phyloP scores from a whole-genome alignment of 2,329 filamentous ascomycete species.

The Ophiostoma sp. region DNA sequence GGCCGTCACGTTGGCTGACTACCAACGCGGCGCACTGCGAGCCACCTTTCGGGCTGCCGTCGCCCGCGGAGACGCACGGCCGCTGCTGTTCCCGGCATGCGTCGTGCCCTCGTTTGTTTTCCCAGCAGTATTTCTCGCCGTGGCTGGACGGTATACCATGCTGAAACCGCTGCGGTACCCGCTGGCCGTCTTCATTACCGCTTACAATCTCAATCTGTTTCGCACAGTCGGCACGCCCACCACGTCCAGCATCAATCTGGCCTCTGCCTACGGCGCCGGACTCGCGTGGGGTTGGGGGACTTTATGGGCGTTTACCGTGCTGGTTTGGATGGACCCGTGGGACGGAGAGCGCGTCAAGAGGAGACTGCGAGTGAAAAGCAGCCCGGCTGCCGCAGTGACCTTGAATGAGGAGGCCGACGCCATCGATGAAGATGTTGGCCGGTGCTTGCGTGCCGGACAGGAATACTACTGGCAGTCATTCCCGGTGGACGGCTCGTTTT shows the following conservation, averaged over 20 bases:
- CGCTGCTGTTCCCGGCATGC: slow-evolving; percentile 50
- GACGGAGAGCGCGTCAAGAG: slow-evolving; percentile 48
- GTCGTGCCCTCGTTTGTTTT: slow-evolving; percentile 46
- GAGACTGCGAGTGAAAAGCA: neutral
- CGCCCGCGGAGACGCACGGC: slow-evolving; percentile 30
- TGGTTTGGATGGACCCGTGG: slow-evolving; percentile 51
- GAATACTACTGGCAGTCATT: slow-evolving; percentile 59
- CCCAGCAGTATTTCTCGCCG: slow-evolving; percentile 50
- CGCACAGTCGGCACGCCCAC: neutral
- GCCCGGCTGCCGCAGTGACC: neutral
- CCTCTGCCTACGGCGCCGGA: slow-evolving; percentile 47
- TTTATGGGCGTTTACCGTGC: slow-evolving; percentile 44
- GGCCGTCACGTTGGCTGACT: slow-evolving; percentile 23
- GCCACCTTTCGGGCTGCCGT: slow-evolving; percentile 22
- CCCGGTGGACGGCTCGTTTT: slow-evolving; percentile 46
- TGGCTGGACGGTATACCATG: slow-evolving; percentile 41
- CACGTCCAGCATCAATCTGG: slow-evolving; percentile 49
- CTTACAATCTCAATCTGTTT: slow-evolving; percentile 41
- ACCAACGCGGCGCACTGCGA: slow-evolving; percentile 25
- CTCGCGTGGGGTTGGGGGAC: slow-evolving; percentile 48
- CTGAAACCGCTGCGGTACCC: slow-evolving; percentile 42
- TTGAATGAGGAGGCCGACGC: slow-evolving; percentile 30
- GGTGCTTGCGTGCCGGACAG: slow-evolving; percentile 32
- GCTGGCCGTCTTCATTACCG: slow-evolving; percentile 42
- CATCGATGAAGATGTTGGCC: slow-evolving; percentile 27